A percentile compares a stretch with the other conserved stretches of the same genome.
These are phyloP conservation scores for Suillus sp. DNA, from an alignment of 768 basidiomycete species.

Conservation along the genomic window DNA sequence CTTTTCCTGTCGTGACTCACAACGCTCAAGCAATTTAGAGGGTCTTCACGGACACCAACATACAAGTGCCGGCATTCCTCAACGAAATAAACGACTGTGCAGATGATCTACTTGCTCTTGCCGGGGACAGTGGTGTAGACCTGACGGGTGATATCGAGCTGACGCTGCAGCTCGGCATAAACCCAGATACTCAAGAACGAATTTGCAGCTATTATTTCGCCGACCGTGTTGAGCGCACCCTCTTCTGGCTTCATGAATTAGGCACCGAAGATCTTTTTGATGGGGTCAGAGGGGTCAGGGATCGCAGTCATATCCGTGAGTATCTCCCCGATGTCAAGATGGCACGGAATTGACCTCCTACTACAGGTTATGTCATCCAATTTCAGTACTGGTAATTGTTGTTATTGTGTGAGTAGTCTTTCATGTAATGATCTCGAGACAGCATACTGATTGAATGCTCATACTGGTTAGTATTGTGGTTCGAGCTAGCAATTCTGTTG, in stretches of 20 bases:
- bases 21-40: slow-evolving; percentile 31
- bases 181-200: background rate
- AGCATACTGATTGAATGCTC: background rate
- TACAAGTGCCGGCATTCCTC: background rate
- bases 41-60: slow-evolving; percentile 38
- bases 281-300: background rate
- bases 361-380: background rate
- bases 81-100: background rate
- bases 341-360: background rate
- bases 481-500: background rate
- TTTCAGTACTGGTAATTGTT: background rate
- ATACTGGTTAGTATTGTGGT: background rate
- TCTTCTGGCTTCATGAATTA: slow-evolving; percentile 41
- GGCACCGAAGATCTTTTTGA: background rate
- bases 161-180: background rate
- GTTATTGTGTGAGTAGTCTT: background rate
- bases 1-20: background rate
- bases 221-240: slow-evolving; percentile 40
- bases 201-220: slow-evolving; percentile 45
- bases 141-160: background rate
- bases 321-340: background rate
- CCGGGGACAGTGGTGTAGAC: background rate
- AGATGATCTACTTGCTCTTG: background rate
- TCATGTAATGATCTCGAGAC: background rate
- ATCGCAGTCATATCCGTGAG: background rate